Evolutionary conservation across 352 stramenopile species (phyloP).

Genomic region (Pythium dissotocum): DNA sequence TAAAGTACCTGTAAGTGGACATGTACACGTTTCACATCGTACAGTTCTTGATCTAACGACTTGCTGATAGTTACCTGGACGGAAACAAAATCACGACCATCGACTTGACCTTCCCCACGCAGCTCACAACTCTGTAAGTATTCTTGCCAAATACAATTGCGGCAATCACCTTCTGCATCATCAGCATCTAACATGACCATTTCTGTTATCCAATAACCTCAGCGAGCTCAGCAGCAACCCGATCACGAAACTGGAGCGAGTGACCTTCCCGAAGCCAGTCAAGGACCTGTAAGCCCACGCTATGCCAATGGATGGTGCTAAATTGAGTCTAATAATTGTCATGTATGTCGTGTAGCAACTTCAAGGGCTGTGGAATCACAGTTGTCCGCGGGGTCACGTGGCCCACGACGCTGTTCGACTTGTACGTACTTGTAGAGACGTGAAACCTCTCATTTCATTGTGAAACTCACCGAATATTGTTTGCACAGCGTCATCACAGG

Average conservation of each 20-base stretch:
- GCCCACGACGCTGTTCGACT: not conserved
- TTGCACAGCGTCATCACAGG: not conserved
- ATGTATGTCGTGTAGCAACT: not conserved
- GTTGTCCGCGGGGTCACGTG: not conserved
- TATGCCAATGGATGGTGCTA: no score
- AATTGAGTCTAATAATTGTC: not conserved
- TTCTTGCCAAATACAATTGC: not conserved
- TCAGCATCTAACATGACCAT: not conserved
- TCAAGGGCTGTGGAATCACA: not conserved
- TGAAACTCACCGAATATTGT: not conserved
- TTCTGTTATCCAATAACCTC: no score
- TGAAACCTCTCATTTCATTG: not conserved
- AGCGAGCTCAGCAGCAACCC: not conserved
- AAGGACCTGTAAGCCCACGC: not conserved
- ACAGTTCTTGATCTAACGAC: not conserved
- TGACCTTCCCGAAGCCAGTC: not conserved
- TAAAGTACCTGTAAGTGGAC: not conserved
- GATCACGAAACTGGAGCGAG: not conserved
- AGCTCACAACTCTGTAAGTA: not conserved
- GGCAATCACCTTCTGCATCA: not conserved
- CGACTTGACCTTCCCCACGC: not conserved
- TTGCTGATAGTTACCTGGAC: not conserved
- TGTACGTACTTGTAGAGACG: not conserved
- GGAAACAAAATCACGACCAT: not conserved
- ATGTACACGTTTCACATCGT: not conserved